phyloP scores from a whole-genome alignment of 169 alveolate genomes.

The Eimeria acervulina region DNA sequence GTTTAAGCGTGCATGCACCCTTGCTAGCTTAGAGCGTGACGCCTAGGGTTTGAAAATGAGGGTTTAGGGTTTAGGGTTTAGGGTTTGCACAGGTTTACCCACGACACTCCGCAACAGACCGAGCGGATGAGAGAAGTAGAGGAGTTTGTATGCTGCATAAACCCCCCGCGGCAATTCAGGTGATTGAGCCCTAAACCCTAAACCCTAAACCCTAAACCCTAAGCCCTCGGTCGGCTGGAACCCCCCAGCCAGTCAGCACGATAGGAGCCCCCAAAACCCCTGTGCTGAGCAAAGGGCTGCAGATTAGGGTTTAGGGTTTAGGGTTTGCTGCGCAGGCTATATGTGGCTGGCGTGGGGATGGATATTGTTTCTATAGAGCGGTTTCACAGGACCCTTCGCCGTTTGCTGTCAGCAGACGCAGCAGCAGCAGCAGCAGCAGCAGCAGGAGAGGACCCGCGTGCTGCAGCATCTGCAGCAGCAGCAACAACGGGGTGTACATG shows the following conservation, averaged over 20 bases:
- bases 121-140: not conserved
- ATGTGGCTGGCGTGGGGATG: slow-evolving; percentile 5
- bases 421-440: not conserved
- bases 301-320: too few relatives aligned
- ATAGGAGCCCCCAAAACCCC: too few relatives aligned
- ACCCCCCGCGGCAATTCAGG: not conserved
- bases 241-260: too few relatives aligned
- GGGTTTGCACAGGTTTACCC: not conserved
- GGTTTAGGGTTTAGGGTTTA: not conserved
- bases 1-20: not conserved
- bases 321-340: not conserved
- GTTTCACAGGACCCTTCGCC: not conserved
- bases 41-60: not conserved
- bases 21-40: not conserved
- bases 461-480: slow-evolving; percentile 10
- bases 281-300: not conserved
- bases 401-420: not conserved
- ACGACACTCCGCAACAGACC: not conserved
- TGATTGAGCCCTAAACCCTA: too few relatives aligned
- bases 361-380: not conserved
- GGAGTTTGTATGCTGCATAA: not conserved
- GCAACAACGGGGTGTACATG: not conserved
- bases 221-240: too few relatives aligned
- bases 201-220: too few relatives aligned
- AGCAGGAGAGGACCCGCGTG: not conserved